A percentile compares a stretch with the other conserved stretches of the same genome.
Evolutionary conservation across 148 eudicot genomes (phyloP).

Genomic region (Linanthus parryae): DNA sequence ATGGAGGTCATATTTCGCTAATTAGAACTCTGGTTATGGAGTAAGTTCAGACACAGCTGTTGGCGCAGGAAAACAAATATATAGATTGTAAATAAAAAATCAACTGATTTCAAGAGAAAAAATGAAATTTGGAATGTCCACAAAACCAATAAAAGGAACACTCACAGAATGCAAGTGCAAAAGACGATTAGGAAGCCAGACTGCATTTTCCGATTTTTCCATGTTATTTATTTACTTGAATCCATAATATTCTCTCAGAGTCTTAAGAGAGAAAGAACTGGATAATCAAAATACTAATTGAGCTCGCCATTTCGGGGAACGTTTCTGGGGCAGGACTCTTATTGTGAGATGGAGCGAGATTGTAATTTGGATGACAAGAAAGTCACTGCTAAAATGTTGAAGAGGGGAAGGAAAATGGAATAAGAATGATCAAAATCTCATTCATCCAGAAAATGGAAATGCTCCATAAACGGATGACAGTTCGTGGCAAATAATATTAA

Average conservation of each 20-base stretch:
- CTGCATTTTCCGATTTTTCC: background rate
- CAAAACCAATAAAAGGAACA: no score
- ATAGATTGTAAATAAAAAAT: background rate
- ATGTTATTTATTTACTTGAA: no score
- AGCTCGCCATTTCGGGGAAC: no score
- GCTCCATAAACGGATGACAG: no score
- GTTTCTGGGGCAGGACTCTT: no score
- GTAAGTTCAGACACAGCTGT: background rate
- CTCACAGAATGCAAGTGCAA: background rate
- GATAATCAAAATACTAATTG: background rate
- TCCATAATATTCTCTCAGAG: background rate
- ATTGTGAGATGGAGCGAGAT: no score
- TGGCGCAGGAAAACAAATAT: background rate
- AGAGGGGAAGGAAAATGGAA: background rate
- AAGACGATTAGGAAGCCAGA: background rate
- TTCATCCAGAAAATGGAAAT: background rate
- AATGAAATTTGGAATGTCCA: background rate
- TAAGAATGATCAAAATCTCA: background rate
- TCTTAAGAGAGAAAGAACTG: background rate
- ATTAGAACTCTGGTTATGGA: background rate
- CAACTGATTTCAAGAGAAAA: no score
- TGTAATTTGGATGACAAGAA: no score
- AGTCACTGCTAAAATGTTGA: background rate
- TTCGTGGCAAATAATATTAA: no score
- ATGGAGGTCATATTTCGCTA: background rate